Percentiles rank a stretch among this genome's conserved stretches.
phyloP scores from a whole-genome alignment of 2,329 filamentous ascomycete genomes.

The Sporothrix variecibatus region DNA sequence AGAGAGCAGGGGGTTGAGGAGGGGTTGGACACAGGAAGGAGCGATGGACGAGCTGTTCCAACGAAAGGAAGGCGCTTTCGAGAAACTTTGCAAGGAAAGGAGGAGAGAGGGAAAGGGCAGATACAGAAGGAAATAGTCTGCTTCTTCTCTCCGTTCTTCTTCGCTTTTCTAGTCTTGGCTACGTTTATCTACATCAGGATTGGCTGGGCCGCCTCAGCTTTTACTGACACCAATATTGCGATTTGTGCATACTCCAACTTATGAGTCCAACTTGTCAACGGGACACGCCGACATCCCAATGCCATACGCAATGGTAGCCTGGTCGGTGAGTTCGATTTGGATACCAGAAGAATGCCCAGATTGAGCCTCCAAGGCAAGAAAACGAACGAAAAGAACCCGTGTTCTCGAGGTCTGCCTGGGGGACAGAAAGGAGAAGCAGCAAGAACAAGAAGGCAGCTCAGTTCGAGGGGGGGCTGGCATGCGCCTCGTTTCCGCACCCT shows the following conservation, averaged over 20 bases:
- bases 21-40: background rate
- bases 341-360: background rate
- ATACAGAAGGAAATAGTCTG: background rate
- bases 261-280: background rate
- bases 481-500: constrained; percentile 17
- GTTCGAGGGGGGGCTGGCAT: background rate
- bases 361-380: background rate
- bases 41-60: background rate
- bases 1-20: background rate
- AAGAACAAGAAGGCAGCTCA: background rate
- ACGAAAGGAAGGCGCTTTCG: background rate
- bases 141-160: background rate
- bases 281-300: background rate
- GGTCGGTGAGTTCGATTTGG: constrained; percentile 6
- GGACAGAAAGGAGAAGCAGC: background rate
- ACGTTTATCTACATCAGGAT: background rate
- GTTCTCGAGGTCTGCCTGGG: background rate
- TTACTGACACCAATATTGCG: background rate
- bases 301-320: constrained; percentile 4
- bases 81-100: background rate
- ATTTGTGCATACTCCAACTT: background rate
- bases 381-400: background rate
- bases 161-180: background rate
- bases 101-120: background rate
- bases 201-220: background rate